Conservation (phyloP, 805 yeast species). For the Candida endomychidarum region DNA sequence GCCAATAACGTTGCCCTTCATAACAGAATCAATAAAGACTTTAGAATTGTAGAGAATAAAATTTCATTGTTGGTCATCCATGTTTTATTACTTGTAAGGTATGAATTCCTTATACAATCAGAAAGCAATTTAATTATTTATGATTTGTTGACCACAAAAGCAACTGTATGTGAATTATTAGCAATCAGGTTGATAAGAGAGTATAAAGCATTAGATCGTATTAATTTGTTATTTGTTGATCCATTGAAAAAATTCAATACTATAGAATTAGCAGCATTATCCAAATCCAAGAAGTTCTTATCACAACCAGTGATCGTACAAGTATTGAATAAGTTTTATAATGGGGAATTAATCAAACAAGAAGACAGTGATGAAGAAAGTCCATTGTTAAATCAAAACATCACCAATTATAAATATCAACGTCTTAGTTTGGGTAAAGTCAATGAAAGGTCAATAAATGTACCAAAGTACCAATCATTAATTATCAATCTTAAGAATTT, state of each 20-base stretch:
- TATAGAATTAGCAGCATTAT: slow-evolving; percentile 50
- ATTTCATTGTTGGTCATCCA: slow-evolving; percentile 28
- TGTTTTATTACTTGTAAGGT: slow-evolving; percentile 33
- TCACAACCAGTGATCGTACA: slow-evolving; percentile 52
- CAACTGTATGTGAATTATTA: slow-evolving; percentile 52
- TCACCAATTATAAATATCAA: slow-evolving; percentile 32
- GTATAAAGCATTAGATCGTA: slow-evolving; percentile 41
- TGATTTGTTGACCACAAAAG: slow-evolving; percentile 43
- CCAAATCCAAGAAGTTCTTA: slow-evolving; percentile 52
- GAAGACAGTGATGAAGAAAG: slow-evolving; percentile 18
- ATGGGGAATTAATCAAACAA: slow-evolving; percentile 46
- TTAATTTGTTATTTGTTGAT: slow-evolving; percentile 45
- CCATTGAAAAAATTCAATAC: slow-evolving; percentile 50
- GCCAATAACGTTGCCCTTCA: slow-evolving; percentile 36
- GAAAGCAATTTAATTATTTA: slow-evolving; percentile 37
- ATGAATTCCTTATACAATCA: slow-evolving; percentile 40
- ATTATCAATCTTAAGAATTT: slow-evolving; percentile 36
- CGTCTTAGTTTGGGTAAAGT: slow-evolving; percentile 32
- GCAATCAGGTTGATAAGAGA: slow-evolving; percentile 51
- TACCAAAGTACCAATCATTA: slow-evolving; percentile 43
- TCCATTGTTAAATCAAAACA: slow-evolving; percentile 17
- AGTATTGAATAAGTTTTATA: slow-evolving; percentile 49
- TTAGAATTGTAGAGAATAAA: slow-evolving; percentile 18
- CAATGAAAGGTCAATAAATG: slow-evolving; percentile 30
- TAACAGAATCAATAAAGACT: slow-evolving; percentile 33